These are phyloP conservation scores for Butyriboletus appendiculatus DNA, from an alignment of 1,284 basidiomycete genomes.

Conservation along the genomic window DNA sequence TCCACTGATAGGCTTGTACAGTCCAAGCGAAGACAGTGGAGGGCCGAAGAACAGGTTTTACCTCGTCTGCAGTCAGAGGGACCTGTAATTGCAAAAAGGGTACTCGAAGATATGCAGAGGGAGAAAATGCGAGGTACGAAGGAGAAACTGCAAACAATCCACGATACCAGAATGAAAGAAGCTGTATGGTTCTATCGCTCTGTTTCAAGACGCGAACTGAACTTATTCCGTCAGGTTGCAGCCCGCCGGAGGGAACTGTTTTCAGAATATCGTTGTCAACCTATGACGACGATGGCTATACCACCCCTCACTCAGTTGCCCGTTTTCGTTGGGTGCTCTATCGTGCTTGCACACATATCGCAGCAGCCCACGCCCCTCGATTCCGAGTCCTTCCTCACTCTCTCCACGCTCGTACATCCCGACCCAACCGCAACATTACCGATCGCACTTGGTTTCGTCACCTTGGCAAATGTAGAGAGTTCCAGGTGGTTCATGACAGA, in stretches of 20 bases:
- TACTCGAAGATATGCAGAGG: constrained; percentile 59
- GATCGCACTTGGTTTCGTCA: constrained; percentile 69
- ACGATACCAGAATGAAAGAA: constrained; percentile 48
- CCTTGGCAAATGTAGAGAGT: constrained; percentile 78
- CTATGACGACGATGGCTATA: constrained; percentile 58
- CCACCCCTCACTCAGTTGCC: constrained; percentile 73
- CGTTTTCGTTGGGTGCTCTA: constrained; percentile 66
- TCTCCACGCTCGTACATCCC: constrained; percentile 67
- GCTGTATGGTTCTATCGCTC: constrained; percentile 36
- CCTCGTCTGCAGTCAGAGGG: constrained; percentile 63
- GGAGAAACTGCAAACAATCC: constrained; percentile 50
- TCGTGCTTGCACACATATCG: constrained; percentile 59
- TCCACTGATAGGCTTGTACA: constrained; percentile 31
- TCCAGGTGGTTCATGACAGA: constrained; percentile 67
- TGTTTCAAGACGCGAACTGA: constrained; percentile 3
- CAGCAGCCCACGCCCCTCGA: constrained; percentile 64
- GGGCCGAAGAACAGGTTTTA: constrained; percentile 66
- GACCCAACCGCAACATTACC: constrained; percentile 74
- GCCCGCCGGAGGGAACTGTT: constrained; percentile 60
- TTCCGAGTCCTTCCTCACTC: constrained; percentile 71
- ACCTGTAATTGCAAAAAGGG: constrained; percentile 51
- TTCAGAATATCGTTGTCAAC: constrained; percentile 56
- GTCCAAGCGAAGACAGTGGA: constrained; percentile 65
- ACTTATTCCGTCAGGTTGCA: constrained; percentile 45
- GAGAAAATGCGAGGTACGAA: constrained; percentile 55